Evolutionary conservation across 2,329 filamentous ascomycete species (phyloP).

Genomic region (Apiospora saccharicola): DNA sequence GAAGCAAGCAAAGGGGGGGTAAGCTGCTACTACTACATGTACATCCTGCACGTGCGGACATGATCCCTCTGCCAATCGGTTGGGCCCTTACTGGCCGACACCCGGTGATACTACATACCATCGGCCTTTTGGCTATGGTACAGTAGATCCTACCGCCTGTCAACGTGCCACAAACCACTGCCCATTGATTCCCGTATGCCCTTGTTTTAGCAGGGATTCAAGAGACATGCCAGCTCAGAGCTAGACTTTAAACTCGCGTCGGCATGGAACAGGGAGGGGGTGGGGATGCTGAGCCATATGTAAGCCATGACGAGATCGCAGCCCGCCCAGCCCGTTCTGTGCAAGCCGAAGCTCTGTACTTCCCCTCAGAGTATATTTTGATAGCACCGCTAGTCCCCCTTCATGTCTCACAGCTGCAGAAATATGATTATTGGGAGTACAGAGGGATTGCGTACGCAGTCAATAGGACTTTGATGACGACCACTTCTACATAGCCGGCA

Average conservation of each 20-base stretch:
- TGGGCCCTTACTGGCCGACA: neutral
- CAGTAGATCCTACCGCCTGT: neutral
- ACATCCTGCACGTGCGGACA: neutral
- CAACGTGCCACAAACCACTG: neutral
- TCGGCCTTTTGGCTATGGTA: neutral
- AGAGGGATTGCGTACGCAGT: too few species aligned
- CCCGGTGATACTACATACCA: neutral
- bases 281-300: neutral
- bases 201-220: neutral
- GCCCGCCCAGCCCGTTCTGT: neutral
- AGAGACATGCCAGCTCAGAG: conserved; percentile 23
- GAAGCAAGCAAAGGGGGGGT: neutral
- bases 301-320: neutral
- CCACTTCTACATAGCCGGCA: neutral
- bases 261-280: neutral
- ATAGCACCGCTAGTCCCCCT: neutral
- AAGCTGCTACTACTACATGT: neutral
- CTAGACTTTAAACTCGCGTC: neutral
- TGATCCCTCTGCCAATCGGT: neutral
- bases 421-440: neutral
- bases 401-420: neutral
- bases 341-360: neutral
- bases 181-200: neutral
- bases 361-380: neutral
- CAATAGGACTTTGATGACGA: neutral